Evolutionary conservation across 2,329 filamentous ascomycete genomes (phyloP).

Genomic region (Talaromyces sp.): DNA sequence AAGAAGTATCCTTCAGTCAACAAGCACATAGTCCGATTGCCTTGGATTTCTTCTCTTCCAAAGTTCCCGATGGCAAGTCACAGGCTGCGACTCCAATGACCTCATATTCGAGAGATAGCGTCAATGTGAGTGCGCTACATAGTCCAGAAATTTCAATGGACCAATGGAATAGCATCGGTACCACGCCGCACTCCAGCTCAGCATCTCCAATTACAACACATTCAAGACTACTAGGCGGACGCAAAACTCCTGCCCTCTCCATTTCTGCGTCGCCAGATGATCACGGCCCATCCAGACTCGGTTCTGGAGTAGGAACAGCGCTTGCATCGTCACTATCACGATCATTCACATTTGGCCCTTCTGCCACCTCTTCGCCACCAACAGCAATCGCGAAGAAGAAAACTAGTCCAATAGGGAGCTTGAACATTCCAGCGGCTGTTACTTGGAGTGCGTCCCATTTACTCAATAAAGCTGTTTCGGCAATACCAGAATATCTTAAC

Average conservation of each 20-base stretch:
- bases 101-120: slow-evolving; percentile 29
- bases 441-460: slow-evolving; percentile 27
- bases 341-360: slow-evolving; percentile 41
- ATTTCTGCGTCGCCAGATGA: slow-evolving; percentile 41
- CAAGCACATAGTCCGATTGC: slow-evolving; percentile 44
- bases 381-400: slow-evolving; percentile 32
- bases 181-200: slow-evolving; percentile 49
- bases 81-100: slow-evolving; percentile 34
- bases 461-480: slow-evolving; percentile 23
- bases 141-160: slow-evolving; percentile 49
- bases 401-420: slow-evolving; percentile 33
- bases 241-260: slow-evolving; percentile 40
- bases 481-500: slow-evolving; percentile 28
- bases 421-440: slow-evolving; percentile 24
- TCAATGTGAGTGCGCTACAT: slow-evolving; percentile 29
- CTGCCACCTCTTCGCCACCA: slow-evolving; percentile 40
- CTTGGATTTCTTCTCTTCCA: slow-evolving; percentile 44
- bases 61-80: slow-evolving; percentile 39
- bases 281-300: slow-evolving; percentile 33
- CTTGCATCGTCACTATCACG: slow-evolving; percentile 43
- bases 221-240: slow-evolving; percentile 36
- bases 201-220: slow-evolving; percentile 48
- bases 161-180: slow-evolving; percentile 46
- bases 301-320: slow-evolving; percentile 38
- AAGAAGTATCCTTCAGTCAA: slow-evolving; percentile 29